Conservation (phyloP, 768 basidiomycete genomes). For the Hericium erinaceus region DNA sequence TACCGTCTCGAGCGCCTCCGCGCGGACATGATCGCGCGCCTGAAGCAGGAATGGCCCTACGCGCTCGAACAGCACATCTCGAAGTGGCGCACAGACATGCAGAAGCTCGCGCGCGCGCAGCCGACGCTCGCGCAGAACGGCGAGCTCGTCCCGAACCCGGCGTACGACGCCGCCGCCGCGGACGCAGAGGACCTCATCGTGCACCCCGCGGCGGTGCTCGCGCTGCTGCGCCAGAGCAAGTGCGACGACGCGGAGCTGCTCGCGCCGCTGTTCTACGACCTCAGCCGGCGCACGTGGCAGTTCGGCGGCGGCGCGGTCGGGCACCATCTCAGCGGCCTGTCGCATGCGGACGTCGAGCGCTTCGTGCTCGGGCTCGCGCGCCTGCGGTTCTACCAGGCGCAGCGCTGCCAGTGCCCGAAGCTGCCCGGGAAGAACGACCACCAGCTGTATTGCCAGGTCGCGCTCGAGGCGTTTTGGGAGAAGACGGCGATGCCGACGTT, state of each 20-base stretch:
- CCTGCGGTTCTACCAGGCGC: conserved; percentile 10
- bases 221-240: conserved; percentile 17
- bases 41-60: conserved; percentile 1
- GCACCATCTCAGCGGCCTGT: conserved; percentile 15
- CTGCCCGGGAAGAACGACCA: not conserved
- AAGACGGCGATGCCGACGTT: not conserved
- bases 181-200: conserved; percentile 11
- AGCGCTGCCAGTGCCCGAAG: not conserved
- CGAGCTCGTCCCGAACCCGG: not conserved
- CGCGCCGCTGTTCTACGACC: conserved; percentile 21
- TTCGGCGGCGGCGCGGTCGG: conserved; percentile 12
- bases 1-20: conserved; percentile 3
- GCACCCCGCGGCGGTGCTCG: conserved; percentile 17
- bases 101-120: not conserved
- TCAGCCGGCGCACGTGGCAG: conserved; percentile 17
- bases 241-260: conserved; percentile 11
- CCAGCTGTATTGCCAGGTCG: not conserved
- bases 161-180: not conserved
- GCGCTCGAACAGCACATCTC: conserved; percentile 1
- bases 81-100: not conserved
- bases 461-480: not conserved
- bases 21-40: conserved; percentile 1
- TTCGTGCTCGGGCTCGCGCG: conserved; percentile 16
- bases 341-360: conserved; percentile 16
- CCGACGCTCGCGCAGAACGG: not conserved